These are phyloP conservation scores for Termitomyces sp. DNA, from an alignment of 768 basidiomycete genomes.

Conservation along the genomic window DNA sequence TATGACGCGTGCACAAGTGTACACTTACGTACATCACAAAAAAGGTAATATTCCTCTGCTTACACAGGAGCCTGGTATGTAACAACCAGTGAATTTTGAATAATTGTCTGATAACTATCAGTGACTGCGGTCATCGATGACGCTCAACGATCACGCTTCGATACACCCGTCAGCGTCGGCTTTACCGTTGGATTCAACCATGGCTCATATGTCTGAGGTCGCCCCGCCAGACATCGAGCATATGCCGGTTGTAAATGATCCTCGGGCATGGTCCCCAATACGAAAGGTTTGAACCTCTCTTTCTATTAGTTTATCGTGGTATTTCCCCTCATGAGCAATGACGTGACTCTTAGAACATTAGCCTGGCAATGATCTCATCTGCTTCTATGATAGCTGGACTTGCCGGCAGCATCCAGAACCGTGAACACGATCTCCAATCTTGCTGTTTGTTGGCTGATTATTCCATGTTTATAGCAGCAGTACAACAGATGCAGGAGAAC, in stretches of 20 bases:
- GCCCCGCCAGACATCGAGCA: constrained; percentile 46
- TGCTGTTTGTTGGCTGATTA: background rate
- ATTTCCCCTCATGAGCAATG: background rate
- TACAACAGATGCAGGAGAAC: constrained; percentile 54
- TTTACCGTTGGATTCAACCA: background rate
- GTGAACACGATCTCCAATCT: constrained; percentile 29
- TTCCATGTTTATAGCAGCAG: constrained; percentile 47
- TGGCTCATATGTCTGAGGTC: background rate
- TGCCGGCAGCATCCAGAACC: constrained; percentile 61
- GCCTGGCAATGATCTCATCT: constrained; percentile 43
- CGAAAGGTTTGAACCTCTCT: constrained; percentile 43
- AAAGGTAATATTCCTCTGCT: background rate
- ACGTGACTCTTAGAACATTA: constrained; percentile 32
- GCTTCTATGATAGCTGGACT: constrained; percentile 60
- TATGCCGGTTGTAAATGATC: constrained; percentile 56
- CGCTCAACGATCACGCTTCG: constrained; percentile 3
- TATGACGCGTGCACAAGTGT: background rate
- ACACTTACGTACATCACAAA: background rate
- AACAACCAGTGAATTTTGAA: background rate
- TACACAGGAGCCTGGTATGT: constrained; percentile 7
- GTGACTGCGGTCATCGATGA: constrained; percentile 1
- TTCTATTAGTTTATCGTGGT: background rate
- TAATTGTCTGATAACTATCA: background rate
- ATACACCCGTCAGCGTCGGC: background rate
- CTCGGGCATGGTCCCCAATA: constrained; percentile 51